These are phyloP conservation scores for Paecilomyces sp. DNA, from an alignment of 2,329 filamentous ascomycete species.

Conservation along the genomic window DNA sequence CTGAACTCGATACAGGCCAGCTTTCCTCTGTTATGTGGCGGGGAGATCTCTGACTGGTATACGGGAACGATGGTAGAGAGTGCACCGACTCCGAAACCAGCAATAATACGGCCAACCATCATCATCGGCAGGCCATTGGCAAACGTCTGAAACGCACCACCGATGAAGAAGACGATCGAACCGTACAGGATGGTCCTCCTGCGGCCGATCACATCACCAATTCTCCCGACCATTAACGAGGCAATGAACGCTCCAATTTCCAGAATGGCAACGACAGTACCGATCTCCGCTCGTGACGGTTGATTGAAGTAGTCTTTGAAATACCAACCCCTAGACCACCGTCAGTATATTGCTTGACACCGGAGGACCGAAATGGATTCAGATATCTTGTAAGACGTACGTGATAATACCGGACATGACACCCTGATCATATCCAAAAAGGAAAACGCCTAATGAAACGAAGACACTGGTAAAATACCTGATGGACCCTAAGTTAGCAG, in stretches of 20 bases:
- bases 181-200: conserved; percentile 89
- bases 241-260: conserved; percentile 90
- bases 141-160: conserved; percentile 77
- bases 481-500: conserved; percentile 16
- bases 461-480: conserved; percentile 92
- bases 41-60: conserved; percentile 92
- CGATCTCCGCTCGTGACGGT: conserved; percentile 77
- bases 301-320: conserved; percentile 92
- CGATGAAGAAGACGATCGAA: conserved; percentile 76
- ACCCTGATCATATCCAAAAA: conserved; percentile 60
- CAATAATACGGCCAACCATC: conserved; percentile 72
- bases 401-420: conserved; percentile 66
- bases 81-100: conserved; percentile 79
- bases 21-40: conserved; percentile 90
- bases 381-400: conserved; percentile 30
- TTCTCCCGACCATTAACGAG: conserved; percentile 74
- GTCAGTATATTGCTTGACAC: conserved; percentile 9
- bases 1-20: conserved; percentile 97
- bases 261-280: conserved; percentile 95
- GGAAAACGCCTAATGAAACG: conserved; percentile 56
- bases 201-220: conserved; percentile 87
- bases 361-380: background rate
- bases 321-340: conserved; percentile 59
- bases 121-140: conserved; percentile 84
- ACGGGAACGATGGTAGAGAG: conserved; percentile 88